These are phyloP conservation scores for Vanilla planifolia DNA, from an alignment of 106 monocot species.

Conservation along the genomic window DNA sequence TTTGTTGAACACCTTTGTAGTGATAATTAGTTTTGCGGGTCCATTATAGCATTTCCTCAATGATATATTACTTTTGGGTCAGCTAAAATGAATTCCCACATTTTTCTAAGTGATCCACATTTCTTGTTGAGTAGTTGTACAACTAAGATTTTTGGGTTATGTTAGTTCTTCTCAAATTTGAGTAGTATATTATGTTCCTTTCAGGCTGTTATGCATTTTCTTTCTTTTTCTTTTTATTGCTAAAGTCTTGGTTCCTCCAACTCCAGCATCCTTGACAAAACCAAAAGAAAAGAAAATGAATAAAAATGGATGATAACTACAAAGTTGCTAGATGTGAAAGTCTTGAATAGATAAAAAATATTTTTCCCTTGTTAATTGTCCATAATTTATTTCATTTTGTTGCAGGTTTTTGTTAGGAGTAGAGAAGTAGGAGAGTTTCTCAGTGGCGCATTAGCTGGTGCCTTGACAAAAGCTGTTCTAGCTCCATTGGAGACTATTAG, in stretches of 20 bases:
- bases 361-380: not conserved
- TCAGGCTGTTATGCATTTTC: not conserved
- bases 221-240: not conserved
- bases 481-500: constrained; percentile 88
- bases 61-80: too few relatives aligned
- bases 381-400: constrained; percentile 5
- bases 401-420: constrained; percentile 40
- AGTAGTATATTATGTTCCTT: not conserved
- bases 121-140: too few relatives aligned
- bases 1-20: too few relatives aligned
- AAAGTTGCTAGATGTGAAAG: not conserved
- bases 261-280: not conserved
- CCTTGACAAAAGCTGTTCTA: constrained; percentile 85
- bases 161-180: too few relatives aligned
- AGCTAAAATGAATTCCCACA: too few relatives aligned
- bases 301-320: not conserved
- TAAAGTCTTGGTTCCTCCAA: not conserved
- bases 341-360: not conserved
- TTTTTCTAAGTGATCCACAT: too few relatives aligned
- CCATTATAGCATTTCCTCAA: too few relatives aligned
- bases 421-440: constrained; percentile 81
- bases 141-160: too few relatives aligned
- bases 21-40: too few relatives aligned
- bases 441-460: constrained; percentile 88
- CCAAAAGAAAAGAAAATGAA: not conserved